Conservation (phyloP, 257 asterid genomes). For the Agastache rugosa region DNA sequence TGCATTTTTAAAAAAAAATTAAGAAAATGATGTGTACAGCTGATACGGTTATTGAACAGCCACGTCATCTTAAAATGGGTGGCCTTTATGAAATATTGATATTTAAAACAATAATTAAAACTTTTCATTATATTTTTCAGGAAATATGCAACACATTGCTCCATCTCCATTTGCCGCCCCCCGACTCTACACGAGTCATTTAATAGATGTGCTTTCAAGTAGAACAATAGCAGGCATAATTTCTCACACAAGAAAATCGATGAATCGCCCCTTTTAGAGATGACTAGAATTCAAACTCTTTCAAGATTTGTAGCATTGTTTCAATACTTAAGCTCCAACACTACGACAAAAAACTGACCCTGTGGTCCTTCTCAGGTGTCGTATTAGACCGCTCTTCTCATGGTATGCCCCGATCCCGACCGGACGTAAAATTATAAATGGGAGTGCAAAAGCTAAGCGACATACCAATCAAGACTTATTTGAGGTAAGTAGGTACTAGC, state of each 20-base stretch:
- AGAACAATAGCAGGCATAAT: neutral
- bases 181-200: neutral
- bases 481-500: neutral
- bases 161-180: neutral
- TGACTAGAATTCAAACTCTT: neutral
- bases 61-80: no score
- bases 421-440: neutral
- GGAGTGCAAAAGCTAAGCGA: neutral
- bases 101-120: no score
- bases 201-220: neutral
- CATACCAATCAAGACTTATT: conserved; percentile 13
- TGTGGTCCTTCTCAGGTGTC: neutral
- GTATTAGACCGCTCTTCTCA: neutral
- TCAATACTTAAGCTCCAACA: neutral
- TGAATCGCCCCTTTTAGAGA: neutral
- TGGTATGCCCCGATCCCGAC: neutral
- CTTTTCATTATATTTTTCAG: no score
- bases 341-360: neutral
- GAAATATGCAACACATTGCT: no score
- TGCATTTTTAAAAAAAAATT: no score
- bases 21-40: no score
- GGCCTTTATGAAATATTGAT: no score
- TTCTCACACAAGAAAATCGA: conserved; percentile 1
- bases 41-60: no score
- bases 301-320: neutral